Percentiles rank a stretch among this genome's conserved stretches.
Evolutionary conservation across 192 early-diverging fungal genomes (phyloP).

Genomic region (Rhizoclosmatium globosum): DNA sequence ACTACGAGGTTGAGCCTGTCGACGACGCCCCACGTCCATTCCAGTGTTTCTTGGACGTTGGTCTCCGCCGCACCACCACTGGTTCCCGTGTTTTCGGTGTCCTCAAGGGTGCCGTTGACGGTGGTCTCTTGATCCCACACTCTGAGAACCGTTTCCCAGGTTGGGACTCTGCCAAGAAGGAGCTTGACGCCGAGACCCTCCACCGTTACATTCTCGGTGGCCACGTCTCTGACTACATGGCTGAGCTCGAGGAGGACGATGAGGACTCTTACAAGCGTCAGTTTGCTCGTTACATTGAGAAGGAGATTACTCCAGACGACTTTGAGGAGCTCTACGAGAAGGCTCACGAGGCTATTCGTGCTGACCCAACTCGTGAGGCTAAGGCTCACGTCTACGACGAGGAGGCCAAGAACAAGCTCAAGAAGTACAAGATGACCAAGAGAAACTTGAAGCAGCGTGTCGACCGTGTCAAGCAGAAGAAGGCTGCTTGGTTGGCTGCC

Average conservation of each 20-base stretch:
- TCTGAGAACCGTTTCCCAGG: constrained; percentile 97
- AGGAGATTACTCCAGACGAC: constrained; percentile 85
- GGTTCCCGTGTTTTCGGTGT: constrained; percentile 97
- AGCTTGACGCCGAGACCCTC: constrained; percentile 91
- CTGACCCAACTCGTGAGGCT: constrained; percentile 77
- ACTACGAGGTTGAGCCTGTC: constrained; percentile 85
- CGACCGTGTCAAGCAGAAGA: constrained; percentile 91
- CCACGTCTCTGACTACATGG: constrained; percentile 99
- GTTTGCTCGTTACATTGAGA: constrained; percentile 92
- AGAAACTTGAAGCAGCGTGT: constrained; percentile 92
- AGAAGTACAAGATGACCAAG: constrained; percentile 76
- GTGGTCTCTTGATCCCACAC: constrained; percentile 98
- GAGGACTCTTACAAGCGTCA: constrained; percentile 97
- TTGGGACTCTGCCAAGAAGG: constrained; percentile 87
- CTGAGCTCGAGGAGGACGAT: constrained; percentile 97
- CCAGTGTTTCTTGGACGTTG: constrained; percentile 97
- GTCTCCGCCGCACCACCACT: constrained; percentile 96
- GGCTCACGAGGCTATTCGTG: constrained; percentile 95
- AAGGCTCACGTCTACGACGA: constrained; percentile 64
- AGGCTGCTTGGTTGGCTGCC: constrained; percentile 73
- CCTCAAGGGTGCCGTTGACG: constrained; percentile 99
- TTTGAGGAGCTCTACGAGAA: constrained; percentile 94
- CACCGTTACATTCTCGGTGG: constrained; percentile 97
- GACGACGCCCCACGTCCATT: constrained; percentile 94
- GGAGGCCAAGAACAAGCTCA: constrained; percentile 76